Evolutionary conservation across 2,329 filamentous ascomycete genomes (phyloP).

Genomic region (Calonectria crousiana): DNA sequence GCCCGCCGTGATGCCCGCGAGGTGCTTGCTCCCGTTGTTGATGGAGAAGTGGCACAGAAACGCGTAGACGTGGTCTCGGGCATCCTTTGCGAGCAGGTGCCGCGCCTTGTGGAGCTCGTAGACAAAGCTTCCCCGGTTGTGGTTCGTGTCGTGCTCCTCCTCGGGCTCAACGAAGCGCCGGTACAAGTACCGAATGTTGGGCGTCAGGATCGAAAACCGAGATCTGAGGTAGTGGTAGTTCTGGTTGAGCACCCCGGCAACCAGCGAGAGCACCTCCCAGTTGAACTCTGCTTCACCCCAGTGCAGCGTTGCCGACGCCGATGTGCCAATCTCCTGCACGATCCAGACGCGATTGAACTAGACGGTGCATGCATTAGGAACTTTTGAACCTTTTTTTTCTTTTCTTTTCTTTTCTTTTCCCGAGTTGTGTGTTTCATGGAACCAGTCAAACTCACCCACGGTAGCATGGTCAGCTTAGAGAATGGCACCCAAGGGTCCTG

Average conservation of each 20-base stretch:
- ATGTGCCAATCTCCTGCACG: constrained; percentile 52
- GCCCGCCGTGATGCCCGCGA: constrained; percentile 43
- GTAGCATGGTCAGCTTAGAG: constrained; percentile 46
- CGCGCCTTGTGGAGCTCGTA: constrained; percentile 52
- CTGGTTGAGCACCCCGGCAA: constrained; percentile 48
- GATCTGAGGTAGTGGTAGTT: constrained; percentile 48
- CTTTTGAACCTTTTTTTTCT: background rate
- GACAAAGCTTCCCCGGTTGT: constrained; percentile 50
- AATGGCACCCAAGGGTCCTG: constrained; percentile 48
- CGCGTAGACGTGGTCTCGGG: constrained; percentile 51
- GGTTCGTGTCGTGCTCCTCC: constrained; percentile 38
- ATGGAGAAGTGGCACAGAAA: constrained; percentile 53
- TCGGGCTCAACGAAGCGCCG: constrained; percentile 50
- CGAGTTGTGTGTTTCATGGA: background rate
- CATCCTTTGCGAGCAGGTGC: constrained; percentile 48
- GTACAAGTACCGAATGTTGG: constrained; percentile 49
- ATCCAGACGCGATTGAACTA: constrained; percentile 54
- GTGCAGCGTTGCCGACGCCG: constrained; percentile 48
- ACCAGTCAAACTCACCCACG: constrained; percentile 46
- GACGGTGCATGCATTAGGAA: background rate
- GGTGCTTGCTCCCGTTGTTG: constrained; percentile 33
- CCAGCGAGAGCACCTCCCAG: constrained; percentile 48
- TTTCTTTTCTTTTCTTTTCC: background rate
- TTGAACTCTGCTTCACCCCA: constrained; percentile 50
- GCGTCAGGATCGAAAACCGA: constrained; percentile 47